phyloP scores from a whole-genome alignment of 169 alveolate species.

The Theileria parva region DNA sequence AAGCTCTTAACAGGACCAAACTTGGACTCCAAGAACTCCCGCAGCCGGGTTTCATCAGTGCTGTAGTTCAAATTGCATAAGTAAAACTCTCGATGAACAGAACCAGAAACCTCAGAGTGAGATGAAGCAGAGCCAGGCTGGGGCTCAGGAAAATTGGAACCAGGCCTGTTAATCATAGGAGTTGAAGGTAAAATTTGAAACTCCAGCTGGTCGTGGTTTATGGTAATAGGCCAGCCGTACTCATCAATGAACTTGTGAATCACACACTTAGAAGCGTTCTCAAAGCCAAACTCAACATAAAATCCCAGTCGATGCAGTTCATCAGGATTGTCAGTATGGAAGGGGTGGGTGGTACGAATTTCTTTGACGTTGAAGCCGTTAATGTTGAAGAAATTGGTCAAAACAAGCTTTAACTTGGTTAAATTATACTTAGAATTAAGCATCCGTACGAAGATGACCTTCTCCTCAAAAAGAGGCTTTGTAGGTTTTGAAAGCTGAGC shows the following conservation, averaged over 20 bases:
- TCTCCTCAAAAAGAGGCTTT: slow-evolving; percentile 71
- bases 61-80: slow-evolving; percentile 36
- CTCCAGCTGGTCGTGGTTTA: slow-evolving; percentile 57
- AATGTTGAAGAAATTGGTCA: slow-evolving; percentile 44
- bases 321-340: slow-evolving; percentile 1
- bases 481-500: slow-evolving; percentile 63
- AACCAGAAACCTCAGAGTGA: slow-evolving; percentile 33
- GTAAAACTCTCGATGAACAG: slow-evolving; percentile 24
- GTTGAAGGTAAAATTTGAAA: slow-evolving; percentile 64
- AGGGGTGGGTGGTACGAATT: slow-evolving; percentile 32
- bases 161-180: slow-evolving; percentile 59
- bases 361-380: slow-evolving; percentile 42
- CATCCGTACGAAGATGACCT: slow-evolving; percentile 65
- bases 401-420: slow-evolving; percentile 42
- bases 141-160: slow-evolving; percentile 38
- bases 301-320: background rate
- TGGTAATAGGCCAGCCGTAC: slow-evolving; percentile 33
- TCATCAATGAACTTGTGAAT: slow-evolving; percentile 52
- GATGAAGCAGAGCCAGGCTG: slow-evolving; percentile 37
- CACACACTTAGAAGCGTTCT: slow-evolving; percentile 61
- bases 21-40: slow-evolving; percentile 46
- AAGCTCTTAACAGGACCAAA: slow-evolving; percentile 43
- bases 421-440: slow-evolving; percentile 33
- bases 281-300: slow-evolving; percentile 62
- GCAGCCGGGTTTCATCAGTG: slow-evolving; percentile 36